Evolutionary conservation across 768 basidiomycete species (phyloP), one percentile per base, ranked within the genome.

Genomic region (Harrya chromipes): DNA sequence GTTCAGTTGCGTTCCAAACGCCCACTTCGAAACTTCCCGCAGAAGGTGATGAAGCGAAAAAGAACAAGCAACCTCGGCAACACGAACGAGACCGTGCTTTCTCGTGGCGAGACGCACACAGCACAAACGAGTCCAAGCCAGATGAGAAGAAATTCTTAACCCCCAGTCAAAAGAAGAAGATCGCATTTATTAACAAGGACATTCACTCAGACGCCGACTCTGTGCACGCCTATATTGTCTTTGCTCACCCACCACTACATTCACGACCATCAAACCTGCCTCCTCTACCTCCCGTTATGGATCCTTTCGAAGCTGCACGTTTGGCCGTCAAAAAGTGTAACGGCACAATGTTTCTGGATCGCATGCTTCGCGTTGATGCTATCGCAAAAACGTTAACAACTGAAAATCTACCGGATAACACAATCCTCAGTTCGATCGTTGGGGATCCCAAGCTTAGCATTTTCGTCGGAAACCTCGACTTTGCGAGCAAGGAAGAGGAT

Each of bases 401-500:
- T 5, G 61, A 55, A 7, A 24, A 39, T 10, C 43, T 41, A 14
- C 49, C 53, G 24, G 58, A 57, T 40, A 57, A 52, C 37, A 60
- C 57, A 3, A 50, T 59, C 4, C 60, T 54, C 5, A 59, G 66
- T 10, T 63, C 59, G 4, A 57, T 54, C 12, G 53, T 66, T 5
- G 73, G 71, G 14, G 87, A 97, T 63, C 90, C 92, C 12, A 90
- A 89, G 61, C 72, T 81, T 52, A 90, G 86, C 13, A 63, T 97
- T 21, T 98, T 97, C 60, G 85, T 99, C 2, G 95, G 95, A 6
- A 94, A 89, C 59, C 74, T 99, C 50, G 94, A 97, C 63, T 97
- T 97, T 65, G 87, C 84, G 33, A 83, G 87, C 60, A 87, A 85
- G 62, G 97, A 97, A 62, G 90, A 95, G 63, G 91, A 94, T 62